Conservation (phyloP, 106 monocot genomes). For the Cymbidium sinense region DNA sequence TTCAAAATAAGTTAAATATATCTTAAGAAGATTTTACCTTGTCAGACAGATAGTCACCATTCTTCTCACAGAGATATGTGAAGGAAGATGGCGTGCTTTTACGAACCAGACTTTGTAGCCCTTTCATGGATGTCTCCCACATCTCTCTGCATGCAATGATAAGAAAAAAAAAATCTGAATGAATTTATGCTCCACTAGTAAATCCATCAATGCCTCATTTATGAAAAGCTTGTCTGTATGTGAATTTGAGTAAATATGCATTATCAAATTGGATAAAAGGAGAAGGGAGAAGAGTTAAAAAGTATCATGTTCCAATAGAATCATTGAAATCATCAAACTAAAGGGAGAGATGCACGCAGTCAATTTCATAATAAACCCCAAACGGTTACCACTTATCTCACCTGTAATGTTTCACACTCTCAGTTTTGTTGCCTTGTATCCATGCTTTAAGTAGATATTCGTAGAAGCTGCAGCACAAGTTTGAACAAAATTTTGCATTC, state of each 20-base stretch:
- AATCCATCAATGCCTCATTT: background rate
- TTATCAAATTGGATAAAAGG: background rate
- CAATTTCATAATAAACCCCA: background rate
- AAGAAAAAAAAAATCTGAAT: background rate
- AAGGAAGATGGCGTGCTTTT: slow-evolving; percentile 80
- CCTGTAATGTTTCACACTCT: slow-evolving; percentile 78
- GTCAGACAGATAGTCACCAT: slow-evolving; percentile 54
- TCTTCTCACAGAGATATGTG: slow-evolving; percentile 85
- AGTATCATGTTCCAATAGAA: background rate
- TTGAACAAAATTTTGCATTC: background rate
- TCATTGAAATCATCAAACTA: background rate
- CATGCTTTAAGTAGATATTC: slow-evolving; percentile 90
- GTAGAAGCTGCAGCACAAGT: slow-evolving; percentile 73
- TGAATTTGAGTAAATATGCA: background rate
- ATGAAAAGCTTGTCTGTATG: too few species aligned
- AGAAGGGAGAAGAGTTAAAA: background rate
- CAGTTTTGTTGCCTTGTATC: slow-evolving; percentile 89
- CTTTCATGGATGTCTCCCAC: slow-evolving; percentile 95
- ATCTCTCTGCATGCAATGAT: slow-evolving; percentile 50
- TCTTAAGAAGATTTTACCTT: slow-evolving; percentile 36
- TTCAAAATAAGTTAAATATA: background rate
- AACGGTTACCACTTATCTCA: slow-evolving; percentile 11
- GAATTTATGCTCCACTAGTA: background rate
- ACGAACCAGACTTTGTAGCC: slow-evolving; percentile 54
- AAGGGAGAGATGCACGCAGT: background rate